A percentile compares a stretch with the other conserved stretches of the same genome.
Evolutionary conservation across 2,329 filamentous ascomycete genomes (phyloP).

Genomic region (Pyrenophora teres): DNA sequence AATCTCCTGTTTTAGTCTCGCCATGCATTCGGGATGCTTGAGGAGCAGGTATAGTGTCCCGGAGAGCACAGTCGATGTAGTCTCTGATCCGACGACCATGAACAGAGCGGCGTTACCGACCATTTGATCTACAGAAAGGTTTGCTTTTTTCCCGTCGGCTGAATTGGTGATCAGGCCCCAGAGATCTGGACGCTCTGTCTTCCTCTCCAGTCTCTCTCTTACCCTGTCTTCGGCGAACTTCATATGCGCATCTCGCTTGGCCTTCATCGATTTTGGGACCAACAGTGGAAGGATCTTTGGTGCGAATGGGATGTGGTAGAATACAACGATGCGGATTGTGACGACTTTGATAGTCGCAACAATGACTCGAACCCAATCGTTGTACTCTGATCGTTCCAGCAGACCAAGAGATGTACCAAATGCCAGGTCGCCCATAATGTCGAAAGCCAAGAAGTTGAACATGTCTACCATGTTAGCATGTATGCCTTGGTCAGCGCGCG

Average conservation of each 20-base stretch:
- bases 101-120: slow-evolving; percentile 7
- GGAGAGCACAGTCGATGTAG: slow-evolving; percentile 2
- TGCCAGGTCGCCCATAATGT: slow-evolving; percentile 5
- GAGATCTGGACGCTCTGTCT: slow-evolving; percentile 5
- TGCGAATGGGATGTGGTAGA: slow-evolving; percentile 7
- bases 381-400: slow-evolving; percentile 3
- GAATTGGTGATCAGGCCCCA: slow-evolving; percentile 3
- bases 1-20: slow-evolving; percentile 3
- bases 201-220: slow-evolving; percentile 1
- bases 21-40: neutral
- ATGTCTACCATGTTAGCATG: slow-evolving; percentile 8
- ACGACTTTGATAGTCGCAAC: slow-evolving; percentile 8
- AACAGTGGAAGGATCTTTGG: slow-evolving; percentile 6
- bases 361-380: slow-evolving; percentile 4
- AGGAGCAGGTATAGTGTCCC: neutral
- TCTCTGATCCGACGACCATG: slow-evolving; percentile 11
- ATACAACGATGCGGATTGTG: slow-evolving; percentile 5
- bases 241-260: slow-evolving; percentile 7
- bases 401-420: slow-evolving; percentile 7
- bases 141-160: slow-evolving; percentile 4
- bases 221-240: slow-evolving; percentile 8
- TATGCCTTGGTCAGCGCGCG: slow-evolving; percentile 1
- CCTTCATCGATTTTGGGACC: slow-evolving; percentile 8
- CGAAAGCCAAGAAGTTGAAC: slow-evolving; percentile 8
- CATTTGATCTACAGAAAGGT: slow-evolving; percentile 4